A percentile compares a stretch with the other conserved stretches of the same genome.
These are phyloP conservation scores for Yarrowia keelungensis DNA, from an alignment of 805 yeast genomes.

Conservation along the genomic window DNA sequence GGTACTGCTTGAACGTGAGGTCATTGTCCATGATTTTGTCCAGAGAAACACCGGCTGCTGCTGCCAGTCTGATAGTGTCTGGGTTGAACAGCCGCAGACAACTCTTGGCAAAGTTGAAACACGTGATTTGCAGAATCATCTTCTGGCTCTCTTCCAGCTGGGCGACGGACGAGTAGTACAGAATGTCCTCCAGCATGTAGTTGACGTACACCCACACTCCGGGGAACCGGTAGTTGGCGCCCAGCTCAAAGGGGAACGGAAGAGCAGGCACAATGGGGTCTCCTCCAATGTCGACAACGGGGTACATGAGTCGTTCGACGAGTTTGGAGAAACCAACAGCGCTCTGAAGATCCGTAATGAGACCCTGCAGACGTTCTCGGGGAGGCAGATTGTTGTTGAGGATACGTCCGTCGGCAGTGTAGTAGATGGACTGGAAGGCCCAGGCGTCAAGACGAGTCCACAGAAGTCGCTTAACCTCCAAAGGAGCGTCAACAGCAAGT, in stretches of 20 bases:
- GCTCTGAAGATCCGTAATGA: slow-evolving; percentile 62
- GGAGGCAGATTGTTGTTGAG: slow-evolving; percentile 49
- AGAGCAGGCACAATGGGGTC: slow-evolving; percentile 50
- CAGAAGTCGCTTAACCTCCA: slow-evolving; percentile 55
- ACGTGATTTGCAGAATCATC: slow-evolving; percentile 58
- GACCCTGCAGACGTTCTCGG: slow-evolving; percentile 55
- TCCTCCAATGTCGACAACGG: slow-evolving; percentile 45
- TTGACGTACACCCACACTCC: slow-evolving; percentile 86
- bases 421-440: slow-evolving; percentile 57
- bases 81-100: slow-evolving; percentile 62
- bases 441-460: slow-evolving; percentile 79
- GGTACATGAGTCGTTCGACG: slow-evolving; percentile 53
- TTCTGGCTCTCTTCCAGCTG: slow-evolving; percentile 53
- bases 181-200: slow-evolving; percentile 69
- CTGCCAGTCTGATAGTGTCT: slow-evolving; percentile 58
- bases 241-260: slow-evolving; percentile 69
- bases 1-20: slow-evolving; percentile 56
- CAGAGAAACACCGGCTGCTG: slow-evolving; percentile 59
- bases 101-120: slow-evolving; percentile 60
- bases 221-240: slow-evolving; percentile 62
- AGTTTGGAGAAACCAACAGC: slow-evolving; percentile 68
- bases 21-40: slow-evolving; percentile 55
- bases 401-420: slow-evolving; percentile 46
- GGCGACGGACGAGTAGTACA: slow-evolving; percentile 58
- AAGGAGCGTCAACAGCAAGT: slow-evolving; percentile 58